Conservation (phyloP, 2,329 filamentous ascomycete species). For the Balansia obtecta region DNA sequence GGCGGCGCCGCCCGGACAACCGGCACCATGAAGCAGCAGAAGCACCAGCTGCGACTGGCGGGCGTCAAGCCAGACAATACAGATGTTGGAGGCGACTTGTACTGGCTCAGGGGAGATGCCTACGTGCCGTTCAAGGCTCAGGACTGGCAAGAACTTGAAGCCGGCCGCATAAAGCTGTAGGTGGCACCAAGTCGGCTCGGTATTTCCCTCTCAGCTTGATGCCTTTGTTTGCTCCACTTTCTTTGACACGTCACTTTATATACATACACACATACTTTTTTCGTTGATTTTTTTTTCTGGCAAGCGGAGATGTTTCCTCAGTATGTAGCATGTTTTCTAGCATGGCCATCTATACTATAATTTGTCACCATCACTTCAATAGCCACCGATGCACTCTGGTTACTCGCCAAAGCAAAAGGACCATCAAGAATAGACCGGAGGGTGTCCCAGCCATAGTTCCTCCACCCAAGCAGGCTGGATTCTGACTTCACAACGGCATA, state of each 20-base stretch:
- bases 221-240: neutral
- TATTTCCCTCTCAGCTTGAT: neutral
- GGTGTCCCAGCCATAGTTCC: no score
- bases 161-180: slow-evolving; percentile 58
- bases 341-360: neutral
- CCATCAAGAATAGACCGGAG: no score
- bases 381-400: no score
- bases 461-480: no score
- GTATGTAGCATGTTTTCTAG: neutral
- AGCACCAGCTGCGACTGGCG: slow-evolving; percentile 56
- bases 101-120: slow-evolving; percentile 51
- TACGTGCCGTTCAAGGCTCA: slow-evolving; percentile 55
- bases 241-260: neutral
- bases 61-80: slow-evolving; percentile 51
- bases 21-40: slow-evolving; percentile 84
- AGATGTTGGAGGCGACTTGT: slow-evolving; percentile 33
- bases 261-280: neutral
- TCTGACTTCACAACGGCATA: no score
- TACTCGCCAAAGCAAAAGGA: no score
- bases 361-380: neutral
- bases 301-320: neutral
- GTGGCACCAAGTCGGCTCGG: neutral
- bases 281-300: neutral
- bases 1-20: slow-evolving; percentile 51
- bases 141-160: slow-evolving; percentile 58